These are phyloP conservation scores for Corymbia calophylla DNA, from an alignment of 441 rosid genomes.

Conservation along the genomic window DNA sequence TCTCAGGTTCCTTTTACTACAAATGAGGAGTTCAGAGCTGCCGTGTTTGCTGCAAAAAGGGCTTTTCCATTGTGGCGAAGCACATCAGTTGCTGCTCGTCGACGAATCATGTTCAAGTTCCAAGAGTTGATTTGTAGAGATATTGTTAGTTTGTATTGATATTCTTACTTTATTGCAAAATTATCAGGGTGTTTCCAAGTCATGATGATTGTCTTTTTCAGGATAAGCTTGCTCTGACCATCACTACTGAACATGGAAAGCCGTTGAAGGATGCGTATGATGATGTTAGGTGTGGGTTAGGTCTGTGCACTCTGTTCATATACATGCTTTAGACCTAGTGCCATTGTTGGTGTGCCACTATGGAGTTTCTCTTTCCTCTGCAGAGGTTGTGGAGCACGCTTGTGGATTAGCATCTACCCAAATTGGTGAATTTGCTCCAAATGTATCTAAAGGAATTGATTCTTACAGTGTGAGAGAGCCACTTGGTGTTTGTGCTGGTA, in stretches of 20 bases:
- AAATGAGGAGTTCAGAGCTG: conserved; percentile 52
- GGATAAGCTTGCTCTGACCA: conserved; percentile 48
- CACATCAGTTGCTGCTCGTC: conserved; percentile 43
- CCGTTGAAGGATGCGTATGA: conserved; percentile 18
- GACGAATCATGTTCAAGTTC: conserved; percentile 53
- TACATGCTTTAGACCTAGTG: neutral
- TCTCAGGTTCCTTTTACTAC: conserved; percentile 47
- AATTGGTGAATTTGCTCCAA: conserved; percentile 2
- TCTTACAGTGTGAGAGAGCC: conserved; percentile 7
- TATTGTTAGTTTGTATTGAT: conserved; percentile 23
- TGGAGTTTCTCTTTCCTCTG: neutral
- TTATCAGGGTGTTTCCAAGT: neutral
- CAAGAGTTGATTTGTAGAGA: conserved; percentile 55
- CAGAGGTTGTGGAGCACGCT: conserved; percentile 6
- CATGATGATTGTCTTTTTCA: conserved; percentile 1
- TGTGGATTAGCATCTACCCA: conserved; percentile 6
- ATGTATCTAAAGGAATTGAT: conserved; percentile 6
- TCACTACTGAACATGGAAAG: conserved; percentile 48
- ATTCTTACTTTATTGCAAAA: neutral
- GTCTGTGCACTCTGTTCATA: conserved; percentile 8
- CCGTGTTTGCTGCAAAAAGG: conserved; percentile 47
- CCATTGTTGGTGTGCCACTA: neutral
- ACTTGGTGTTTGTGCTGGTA: conserved; percentile 13
- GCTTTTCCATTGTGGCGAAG: conserved; percentile 50
- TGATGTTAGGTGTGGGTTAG: conserved; percentile 24